Evolutionary conservation across 441 rosid genomes (phyloP).

Genomic region (Jatropha multifida): DNA sequence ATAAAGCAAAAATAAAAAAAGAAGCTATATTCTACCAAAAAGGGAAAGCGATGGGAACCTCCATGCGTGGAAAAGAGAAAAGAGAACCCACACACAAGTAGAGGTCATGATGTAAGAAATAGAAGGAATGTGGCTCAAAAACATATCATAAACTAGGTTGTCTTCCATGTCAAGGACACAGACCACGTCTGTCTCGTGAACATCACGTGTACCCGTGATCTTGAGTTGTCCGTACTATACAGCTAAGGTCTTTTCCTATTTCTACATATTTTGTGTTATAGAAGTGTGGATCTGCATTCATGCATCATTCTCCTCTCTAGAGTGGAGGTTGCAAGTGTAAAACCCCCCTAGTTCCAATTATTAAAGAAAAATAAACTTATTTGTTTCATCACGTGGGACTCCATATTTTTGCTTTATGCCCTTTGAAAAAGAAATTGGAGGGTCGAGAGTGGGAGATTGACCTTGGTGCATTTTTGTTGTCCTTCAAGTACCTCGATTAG

Average conservation of each 20-base stretch:
- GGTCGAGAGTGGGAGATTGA: background rate
- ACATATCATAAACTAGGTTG: slow-evolving; percentile 35
- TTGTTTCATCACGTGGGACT: background rate
- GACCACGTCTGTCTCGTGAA: slow-evolving; percentile 37
- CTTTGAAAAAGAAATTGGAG: background rate
- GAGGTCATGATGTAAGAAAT: slow-evolving; percentile 20
- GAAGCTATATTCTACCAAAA: background rate
- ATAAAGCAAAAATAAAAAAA: background rate
- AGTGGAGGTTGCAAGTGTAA: background rate
- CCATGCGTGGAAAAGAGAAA: background rate
- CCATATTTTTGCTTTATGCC: background rate
- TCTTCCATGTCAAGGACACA: slow-evolving; percentile 37
- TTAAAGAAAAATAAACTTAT: background rate
- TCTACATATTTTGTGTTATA: background rate
- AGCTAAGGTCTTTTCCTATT: slow-evolving; percentile 23
- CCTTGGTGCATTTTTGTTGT: background rate
- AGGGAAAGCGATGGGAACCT: slow-evolving; percentile 14
- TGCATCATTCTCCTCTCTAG: background rate
- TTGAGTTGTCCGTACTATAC: slow-evolving; percentile 24
- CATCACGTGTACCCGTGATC: slow-evolving; percentile 36
- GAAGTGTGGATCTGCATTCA: slow-evolving; percentile 1
- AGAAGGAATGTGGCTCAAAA: slow-evolving; percentile 33
- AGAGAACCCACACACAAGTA: slow-evolving; percentile 10
- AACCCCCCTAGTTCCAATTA: background rate
- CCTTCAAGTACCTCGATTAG: too few species aligned